Percentiles rank a stretch among this genome's conserved stretches.
Evolutionary conservation across 2,329 filamentous ascomycete species (phyloP).

Genomic region (Arthrobotrys pseudoclavata): DNA sequence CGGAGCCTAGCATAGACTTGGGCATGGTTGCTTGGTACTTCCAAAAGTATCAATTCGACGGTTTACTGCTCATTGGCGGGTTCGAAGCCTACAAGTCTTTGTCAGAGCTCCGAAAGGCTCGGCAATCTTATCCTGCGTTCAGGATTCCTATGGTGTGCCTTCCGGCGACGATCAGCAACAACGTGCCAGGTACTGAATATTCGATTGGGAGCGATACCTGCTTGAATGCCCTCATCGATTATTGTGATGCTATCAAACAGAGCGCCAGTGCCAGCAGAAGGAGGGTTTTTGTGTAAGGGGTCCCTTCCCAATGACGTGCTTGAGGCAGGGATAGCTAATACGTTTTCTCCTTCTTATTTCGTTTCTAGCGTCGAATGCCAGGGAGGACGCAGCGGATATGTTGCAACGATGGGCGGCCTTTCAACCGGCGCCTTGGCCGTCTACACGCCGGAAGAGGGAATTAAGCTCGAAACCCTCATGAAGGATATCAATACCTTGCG

Average conservation of each 20-base stretch:
- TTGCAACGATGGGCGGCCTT: constrained; percentile 89
- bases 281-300: constrained; percentile 81
- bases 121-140: constrained; percentile 82
- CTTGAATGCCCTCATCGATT: constrained; percentile 91
- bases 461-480: constrained; percentile 92
- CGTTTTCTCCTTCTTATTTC: neutral
- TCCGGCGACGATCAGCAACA: constrained; percentile 98
- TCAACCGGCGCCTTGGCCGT: constrained; percentile 92
- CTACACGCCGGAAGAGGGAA: constrained; percentile 96
- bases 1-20: constrained; percentile 88
- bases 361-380: constrained; percentile 83
- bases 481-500: constrained; percentile 90
- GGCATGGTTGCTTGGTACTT: constrained; percentile 85
- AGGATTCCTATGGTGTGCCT: constrained; percentile 92
- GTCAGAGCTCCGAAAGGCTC: constrained; percentile 85
- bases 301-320: neutral
- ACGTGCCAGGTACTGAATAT: constrained; percentile 97
- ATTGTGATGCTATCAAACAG: constrained; percentile 98
- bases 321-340: neutral
- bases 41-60: constrained; percentile 88
- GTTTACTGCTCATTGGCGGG: constrained; percentile 89
- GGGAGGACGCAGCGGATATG: constrained; percentile 92
- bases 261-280: constrained; percentile 93
- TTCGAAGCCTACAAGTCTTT: constrained; percentile 97
- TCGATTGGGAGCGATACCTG: constrained; percentile 97